phyloP scores from a whole-genome alignment of 345 rosid species.

The Barbarea vulgaris region DNA sequence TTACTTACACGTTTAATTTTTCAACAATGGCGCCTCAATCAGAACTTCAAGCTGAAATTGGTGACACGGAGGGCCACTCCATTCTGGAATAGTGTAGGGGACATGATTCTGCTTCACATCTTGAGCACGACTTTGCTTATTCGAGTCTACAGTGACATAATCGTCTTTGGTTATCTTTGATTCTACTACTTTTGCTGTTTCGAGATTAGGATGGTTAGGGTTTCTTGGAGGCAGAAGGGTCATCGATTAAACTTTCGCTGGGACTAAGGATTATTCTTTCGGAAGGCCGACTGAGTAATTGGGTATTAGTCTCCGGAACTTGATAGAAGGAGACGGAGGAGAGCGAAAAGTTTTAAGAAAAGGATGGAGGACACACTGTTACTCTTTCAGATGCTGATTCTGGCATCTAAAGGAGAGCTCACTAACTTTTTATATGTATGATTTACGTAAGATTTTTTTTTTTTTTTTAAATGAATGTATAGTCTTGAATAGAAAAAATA shows the following conservation, averaged over 20 bases:
- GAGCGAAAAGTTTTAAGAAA: too few relatives aligned
- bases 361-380: too few relatives aligned
- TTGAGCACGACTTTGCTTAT: constrained; percentile 10
- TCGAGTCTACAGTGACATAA: constrained; percentile 22
- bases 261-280: constrained; percentile 12
- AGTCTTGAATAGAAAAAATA: too few relatives aligned
- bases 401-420: too few relatives aligned
- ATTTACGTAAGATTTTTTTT: too few relatives aligned
- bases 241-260: constrained; percentile 34
- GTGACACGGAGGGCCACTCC: constrained; percentile 84
- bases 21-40: constrained; percentile 83
- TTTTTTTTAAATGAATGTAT: too few relatives aligned
- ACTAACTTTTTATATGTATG: too few relatives aligned
- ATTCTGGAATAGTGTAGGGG: constrained; percentile 83
- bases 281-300: too few relatives aligned
- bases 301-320: too few relatives aligned
- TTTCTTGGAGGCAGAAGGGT: constrained; percentile 50
- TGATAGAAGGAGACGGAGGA: too few relatives aligned
- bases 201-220: constrained; percentile 31
- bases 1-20: constrained; percentile 67
- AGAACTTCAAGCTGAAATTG: constrained; percentile 72
- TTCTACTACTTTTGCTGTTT: constrained; percentile 11
- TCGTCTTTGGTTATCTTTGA: background rate
- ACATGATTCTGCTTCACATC: constrained; percentile 44
- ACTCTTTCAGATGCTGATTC: too few relatives aligned